phyloP scores from a whole-genome alignment of 2,329 filamentous ascomycete species.

The Cryphonectria japonica region DNA sequence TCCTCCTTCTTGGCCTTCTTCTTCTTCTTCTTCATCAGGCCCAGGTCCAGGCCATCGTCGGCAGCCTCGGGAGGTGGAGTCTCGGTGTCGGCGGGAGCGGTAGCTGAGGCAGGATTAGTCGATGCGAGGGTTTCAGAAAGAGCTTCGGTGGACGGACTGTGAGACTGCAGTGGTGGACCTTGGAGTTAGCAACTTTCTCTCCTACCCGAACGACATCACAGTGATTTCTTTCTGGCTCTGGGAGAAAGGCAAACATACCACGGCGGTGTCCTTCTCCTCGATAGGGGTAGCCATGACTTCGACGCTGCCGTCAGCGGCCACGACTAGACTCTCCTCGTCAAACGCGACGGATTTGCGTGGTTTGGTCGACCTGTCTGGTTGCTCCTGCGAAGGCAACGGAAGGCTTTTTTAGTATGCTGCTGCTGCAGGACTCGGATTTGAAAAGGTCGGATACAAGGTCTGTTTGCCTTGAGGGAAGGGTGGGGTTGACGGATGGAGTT shows the following conservation, averaged over 20 bases:
- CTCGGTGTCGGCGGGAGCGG: constrained; percentile 34
- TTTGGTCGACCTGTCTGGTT: constrained; percentile 59
- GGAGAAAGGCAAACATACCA: constrained; percentile 37
- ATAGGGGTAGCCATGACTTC: constrained; percentile 71
- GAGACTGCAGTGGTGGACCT: constrained; percentile 19
- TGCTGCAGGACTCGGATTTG: constrained; percentile 4
- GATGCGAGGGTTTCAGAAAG: constrained; percentile 29
- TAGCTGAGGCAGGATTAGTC: constrained; percentile 29
- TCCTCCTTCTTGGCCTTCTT: constrained; percentile 63
- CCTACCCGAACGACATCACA: not conserved
- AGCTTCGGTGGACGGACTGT: constrained; percentile 30
- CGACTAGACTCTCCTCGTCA: constrained; percentile 82
- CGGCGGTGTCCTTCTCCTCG: constrained; percentile 79
- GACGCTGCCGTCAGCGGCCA: constrained; percentile 87
- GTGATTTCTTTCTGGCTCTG: no score
- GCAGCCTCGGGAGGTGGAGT: constrained; percentile 63
- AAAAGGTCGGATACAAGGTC: constrained; percentile 3
- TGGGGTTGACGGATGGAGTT: constrained; percentile 1
- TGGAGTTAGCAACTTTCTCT: constrained; percentile 16
- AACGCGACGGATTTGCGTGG: constrained; percentile 94
- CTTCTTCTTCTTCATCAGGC: constrained; percentile 78
- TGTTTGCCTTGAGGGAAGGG: constrained; percentile 16
- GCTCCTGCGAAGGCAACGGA: constrained; percentile 24
- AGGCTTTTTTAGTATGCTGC: constrained; percentile 34
- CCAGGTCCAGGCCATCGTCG: constrained; percentile 55